A percentile compares a stretch with the other conserved stretches of the same genome.
Conservation (phyloP, 192 early-diverging fungal species). For the Podila horticola region DNA sequence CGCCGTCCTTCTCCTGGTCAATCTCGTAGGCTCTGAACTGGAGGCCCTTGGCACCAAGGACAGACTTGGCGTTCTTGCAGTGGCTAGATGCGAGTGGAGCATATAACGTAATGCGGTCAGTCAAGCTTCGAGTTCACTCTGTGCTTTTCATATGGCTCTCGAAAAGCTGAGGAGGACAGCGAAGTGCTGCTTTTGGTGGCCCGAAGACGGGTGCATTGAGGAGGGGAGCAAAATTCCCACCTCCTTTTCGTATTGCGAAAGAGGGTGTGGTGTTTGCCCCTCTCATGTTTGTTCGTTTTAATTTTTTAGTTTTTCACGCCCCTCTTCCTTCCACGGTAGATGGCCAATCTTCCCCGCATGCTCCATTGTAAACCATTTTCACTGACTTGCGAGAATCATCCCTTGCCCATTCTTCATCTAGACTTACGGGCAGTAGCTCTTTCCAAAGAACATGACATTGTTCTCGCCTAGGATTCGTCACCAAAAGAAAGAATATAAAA, state of each 20-base stretch:
- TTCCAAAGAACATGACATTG: constrained; percentile 52
- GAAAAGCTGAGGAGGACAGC: too few relatives aligned
- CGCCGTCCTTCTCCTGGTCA: constrained; percentile 58
- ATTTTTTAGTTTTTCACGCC: neutral
- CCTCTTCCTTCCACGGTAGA: neutral
- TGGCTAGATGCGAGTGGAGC: neutral
- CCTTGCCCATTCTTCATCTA: neutral
- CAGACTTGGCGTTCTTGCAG: constrained; percentile 53
- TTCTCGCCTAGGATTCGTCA: constrained; percentile 30
- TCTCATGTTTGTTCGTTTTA: neutral
- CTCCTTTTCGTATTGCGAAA: neutral
- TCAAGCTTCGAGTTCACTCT: too few relatives aligned
- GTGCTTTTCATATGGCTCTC: neutral
- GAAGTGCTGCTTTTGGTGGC: neutral
- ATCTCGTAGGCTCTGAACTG: constrained; percentile 60
- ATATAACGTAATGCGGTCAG: neutral
- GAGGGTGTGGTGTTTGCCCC: neutral
- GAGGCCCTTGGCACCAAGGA: constrained; percentile 50
- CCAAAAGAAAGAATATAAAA: neutral
- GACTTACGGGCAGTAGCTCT: constrained; percentile 52
- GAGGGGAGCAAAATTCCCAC: neutral
- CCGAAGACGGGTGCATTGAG: neutral
- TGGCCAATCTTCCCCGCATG: neutral
- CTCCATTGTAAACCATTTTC: neutral
- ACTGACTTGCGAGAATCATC: neutral